Conservation (phyloP, 345 rosid genomes). For the Acer saccharum region DNA sequence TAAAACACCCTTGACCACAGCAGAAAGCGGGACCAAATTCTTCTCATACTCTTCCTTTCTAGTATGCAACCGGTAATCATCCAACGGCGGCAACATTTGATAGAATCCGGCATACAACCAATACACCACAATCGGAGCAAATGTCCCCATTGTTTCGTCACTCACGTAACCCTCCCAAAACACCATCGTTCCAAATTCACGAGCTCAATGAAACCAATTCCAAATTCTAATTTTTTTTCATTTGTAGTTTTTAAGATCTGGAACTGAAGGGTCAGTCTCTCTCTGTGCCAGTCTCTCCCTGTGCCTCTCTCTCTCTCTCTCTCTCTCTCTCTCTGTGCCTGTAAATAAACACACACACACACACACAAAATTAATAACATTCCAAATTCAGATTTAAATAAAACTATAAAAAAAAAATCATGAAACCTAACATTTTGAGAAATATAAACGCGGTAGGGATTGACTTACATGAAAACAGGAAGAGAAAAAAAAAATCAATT, state of each 20-base stretch:
- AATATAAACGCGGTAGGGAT: no score
- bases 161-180: conserved; percentile 74
- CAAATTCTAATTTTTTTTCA: not conserved
- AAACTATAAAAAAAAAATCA: not conserved
- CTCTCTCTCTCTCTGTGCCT: not conserved
- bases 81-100: conserved; percentile 60
- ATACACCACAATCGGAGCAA: conserved; percentile 69
- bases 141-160: conserved; percentile 75
- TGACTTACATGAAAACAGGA: no score
- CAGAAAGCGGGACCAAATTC: conserved; percentile 51
- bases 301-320: not conserved
- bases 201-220: not conserved
- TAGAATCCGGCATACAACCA: conserved; percentile 75
- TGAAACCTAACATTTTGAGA: not conserved
- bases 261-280: not conserved
- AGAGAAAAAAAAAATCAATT: no score
- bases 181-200: conserved; percentile 40
- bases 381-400: not conserved
- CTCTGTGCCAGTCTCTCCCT: no score
- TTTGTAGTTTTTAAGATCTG: not conserved
- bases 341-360: not conserved
- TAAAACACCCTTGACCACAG: conserved; percentile 62
- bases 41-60: conserved; percentile 64
- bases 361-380: not conserved
- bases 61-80: conserved; percentile 59